Base-by-base conservation (phyloP, 2,329 filamentous ascomycete genomes). In the Fusarium gaditjirri region DNA sequence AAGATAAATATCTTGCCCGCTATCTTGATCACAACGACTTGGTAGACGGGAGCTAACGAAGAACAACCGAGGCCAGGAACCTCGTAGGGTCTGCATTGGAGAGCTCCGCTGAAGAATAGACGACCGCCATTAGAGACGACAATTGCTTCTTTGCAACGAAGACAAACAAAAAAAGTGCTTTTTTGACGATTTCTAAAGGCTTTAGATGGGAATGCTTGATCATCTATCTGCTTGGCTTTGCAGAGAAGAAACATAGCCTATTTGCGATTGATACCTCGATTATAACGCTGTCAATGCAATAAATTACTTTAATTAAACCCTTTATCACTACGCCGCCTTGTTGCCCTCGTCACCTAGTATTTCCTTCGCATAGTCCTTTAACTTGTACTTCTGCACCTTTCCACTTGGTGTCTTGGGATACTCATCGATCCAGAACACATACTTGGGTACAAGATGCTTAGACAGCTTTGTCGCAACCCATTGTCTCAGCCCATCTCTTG, bases 361-460 rank as follows among this genome's bases (percentile, higher is more conserved):
- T 70, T 82, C 79, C 73, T 79, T 81, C 2, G 86, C 95, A 77
- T 87, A 84, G 21, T 94, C 92, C 77, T 89, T 88, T 76, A 98
- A 81, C 84, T 92, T 95, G 80, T 93, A 98, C 84, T 98, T 98
- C 84, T 97, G 94, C 61, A 98, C 95, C 88, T 99, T 99, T 29
- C 95, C 95, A 80, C 94, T 97, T 10, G 94, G 93, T 39, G 96
- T 99, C 87, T 97, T 98, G 25, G 95, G 95, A 79, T 93, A 97
- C n/a, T 90, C 89, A 2, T 91, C 87, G 0, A 93, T 86, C 88
- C 93, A 97, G 79, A 97, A 97, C n/a, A 98, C 88, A 79, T 95
- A 90, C 81, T 93, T 96, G 0, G 95, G 95, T 57, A 93, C 93
- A 78, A 98, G 89, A 81, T 95, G 93, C 72, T 89, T 90, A 35